Conservation (phyloP, 208 protist genomes). For the Leishmania arabica region DNA sequence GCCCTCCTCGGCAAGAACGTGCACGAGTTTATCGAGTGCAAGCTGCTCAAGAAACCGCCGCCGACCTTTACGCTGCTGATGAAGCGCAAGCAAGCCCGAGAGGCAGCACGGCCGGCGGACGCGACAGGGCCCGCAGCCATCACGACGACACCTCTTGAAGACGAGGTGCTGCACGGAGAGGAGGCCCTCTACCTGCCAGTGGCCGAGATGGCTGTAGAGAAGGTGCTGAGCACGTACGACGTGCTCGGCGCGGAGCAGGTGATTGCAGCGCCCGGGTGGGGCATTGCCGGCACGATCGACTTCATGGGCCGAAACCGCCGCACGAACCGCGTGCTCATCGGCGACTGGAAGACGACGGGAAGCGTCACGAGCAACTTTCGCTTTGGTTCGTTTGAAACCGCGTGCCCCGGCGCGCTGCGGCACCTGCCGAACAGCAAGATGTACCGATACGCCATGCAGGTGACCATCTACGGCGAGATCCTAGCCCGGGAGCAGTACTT, state of each 20-base stretch:
- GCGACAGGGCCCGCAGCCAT: conserved; percentile 18
- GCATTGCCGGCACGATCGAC: conserved; percentile 84
- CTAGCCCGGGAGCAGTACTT: conserved; percentile 71
- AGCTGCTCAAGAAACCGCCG: conserved; percentile 62
- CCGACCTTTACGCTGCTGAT: conserved; percentile 66
- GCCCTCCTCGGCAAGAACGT: conserved; percentile 91
- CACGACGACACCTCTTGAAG: conserved; percentile 25
- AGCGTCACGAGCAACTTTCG: conserved; percentile 74
- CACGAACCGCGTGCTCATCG: conserved; percentile 67
- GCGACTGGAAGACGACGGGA: conserved; percentile 91
- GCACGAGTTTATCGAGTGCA: conserved; percentile 86
- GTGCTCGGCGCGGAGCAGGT: conserved; percentile 73
- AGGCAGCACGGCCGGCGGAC: conserved; percentile 28
- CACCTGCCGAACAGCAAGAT: conserved; percentile 87
- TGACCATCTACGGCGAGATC: conserved; percentile 81
- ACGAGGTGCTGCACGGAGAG: conserved; percentile 74
- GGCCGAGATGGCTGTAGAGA: conserved; percentile 61
- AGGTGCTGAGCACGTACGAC: conserved; percentile 55
- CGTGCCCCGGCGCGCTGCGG: conserved; percentile 62
- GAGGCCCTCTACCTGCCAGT: conserved; percentile 67
- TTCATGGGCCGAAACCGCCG: conserved; percentile 72
- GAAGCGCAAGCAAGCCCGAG: conserved; percentile 19
- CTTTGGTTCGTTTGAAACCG: conserved; percentile 77
- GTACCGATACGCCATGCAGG: conserved; percentile 88
- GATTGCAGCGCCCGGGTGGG: conserved; percentile 61